phyloP scores from a whole-genome alignment of 1,139 yeast genomes.

The Magnusiomyces magnusii region DNA sequence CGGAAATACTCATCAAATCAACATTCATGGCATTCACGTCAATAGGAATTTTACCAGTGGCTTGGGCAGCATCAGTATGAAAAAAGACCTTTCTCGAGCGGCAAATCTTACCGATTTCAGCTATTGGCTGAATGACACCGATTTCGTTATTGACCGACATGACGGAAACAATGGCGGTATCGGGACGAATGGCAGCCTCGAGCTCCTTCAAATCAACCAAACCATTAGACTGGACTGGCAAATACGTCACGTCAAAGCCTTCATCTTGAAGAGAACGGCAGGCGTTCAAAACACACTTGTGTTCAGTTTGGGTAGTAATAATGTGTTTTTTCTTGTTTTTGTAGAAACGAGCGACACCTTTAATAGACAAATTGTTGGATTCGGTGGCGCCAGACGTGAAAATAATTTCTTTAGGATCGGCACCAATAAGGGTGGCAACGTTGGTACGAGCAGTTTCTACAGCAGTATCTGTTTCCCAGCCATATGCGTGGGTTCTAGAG shows the following conservation, averaged over 20 bases:
- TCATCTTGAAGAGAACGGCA: slow-evolving; percentile 94
- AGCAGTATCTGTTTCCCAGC: slow-evolving; percentile 96
- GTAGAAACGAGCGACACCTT: slow-evolving; percentile 94
- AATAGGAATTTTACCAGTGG: slow-evolving; percentile 85
- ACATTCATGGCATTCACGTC: slow-evolving; percentile 93
- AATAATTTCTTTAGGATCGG: slow-evolving; percentile 94
- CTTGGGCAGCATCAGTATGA: slow-evolving; percentile 99
- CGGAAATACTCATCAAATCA: slow-evolving; percentile 86
- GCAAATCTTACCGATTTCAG: slow-evolving; percentile 87
- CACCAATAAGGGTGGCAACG: slow-evolving; percentile 76
- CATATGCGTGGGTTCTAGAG: slow-evolving; percentile 95
- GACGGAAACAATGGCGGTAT: slow-evolving; percentile 83
- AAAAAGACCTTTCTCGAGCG: slow-evolving; percentile 82
- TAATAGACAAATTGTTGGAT: slow-evolving; percentile 86
- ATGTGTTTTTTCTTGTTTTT: slow-evolving; percentile 84
- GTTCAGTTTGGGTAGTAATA: slow-evolving; percentile 95
- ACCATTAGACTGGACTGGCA: slow-evolving; percentile 79
- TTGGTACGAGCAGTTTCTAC: slow-evolving; percentile 81
- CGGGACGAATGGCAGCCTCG: slow-evolving; percentile 80
- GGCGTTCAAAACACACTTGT: slow-evolving; percentile 94
- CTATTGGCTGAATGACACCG: slow-evolving; percentile 94
- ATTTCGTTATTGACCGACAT: slow-evolving; percentile 99
- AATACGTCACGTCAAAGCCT: slow-evolving; percentile 92
- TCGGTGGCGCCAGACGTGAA: slow-evolving; percentile 99
- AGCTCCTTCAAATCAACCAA: slow-evolving; percentile 68